Conservation (phyloP, 1,139 yeast genomes). For the Zygosaccharomyces sapae region DNA sequence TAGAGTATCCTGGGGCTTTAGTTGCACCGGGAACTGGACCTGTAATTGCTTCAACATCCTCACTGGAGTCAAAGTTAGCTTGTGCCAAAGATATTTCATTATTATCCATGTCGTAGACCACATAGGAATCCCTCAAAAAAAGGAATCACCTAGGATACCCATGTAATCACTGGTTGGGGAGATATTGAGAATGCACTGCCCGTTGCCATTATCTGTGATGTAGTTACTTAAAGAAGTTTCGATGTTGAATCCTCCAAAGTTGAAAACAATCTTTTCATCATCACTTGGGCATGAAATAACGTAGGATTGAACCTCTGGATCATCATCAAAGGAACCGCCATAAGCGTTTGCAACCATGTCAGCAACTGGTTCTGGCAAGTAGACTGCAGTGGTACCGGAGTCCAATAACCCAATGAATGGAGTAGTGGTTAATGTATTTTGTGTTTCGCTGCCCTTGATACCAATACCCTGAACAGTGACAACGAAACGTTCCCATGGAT, state of each 20-base stretch:
- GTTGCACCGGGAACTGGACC: conserved; percentile 21
- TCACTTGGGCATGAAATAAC: conserved; percentile 34
- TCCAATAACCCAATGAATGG: conserved; percentile 52
- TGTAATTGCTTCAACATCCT: conserved; percentile 15
- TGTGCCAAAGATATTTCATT: conserved; percentile 64
- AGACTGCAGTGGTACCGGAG: conserved; percentile 63
- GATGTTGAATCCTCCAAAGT: conserved; percentile 53
- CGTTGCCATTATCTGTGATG: conserved; percentile 21
- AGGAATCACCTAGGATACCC: conserved; percentile 65
- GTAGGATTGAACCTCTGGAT: conserved; percentile 37
- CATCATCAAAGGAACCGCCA: conserved; percentile 40
- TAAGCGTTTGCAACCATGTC: conserved; percentile 39
- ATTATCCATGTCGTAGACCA: conserved; percentile 71
- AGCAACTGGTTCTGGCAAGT: conserved; percentile 45
- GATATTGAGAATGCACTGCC: conserved; percentile 39
- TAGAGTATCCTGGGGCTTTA: conserved; percentile 8
- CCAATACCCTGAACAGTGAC: conserved; percentile 45
- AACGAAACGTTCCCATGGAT: conserved; percentile 41
- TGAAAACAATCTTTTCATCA: conserved; percentile 37
- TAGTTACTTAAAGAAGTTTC: conserved; percentile 46
- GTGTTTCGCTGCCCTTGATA: conserved; percentile 31
- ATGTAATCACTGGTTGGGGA: conserved; percentile 33
- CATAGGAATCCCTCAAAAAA: conserved; percentile 68
- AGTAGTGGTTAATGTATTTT: conserved; percentile 27
- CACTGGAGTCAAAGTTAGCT: conserved; percentile 38